These are phyloP conservation scores for Hylodesmum podocarpum DNA, from an alignment of 306 rosid species.

Conservation along the genomic window DNA sequence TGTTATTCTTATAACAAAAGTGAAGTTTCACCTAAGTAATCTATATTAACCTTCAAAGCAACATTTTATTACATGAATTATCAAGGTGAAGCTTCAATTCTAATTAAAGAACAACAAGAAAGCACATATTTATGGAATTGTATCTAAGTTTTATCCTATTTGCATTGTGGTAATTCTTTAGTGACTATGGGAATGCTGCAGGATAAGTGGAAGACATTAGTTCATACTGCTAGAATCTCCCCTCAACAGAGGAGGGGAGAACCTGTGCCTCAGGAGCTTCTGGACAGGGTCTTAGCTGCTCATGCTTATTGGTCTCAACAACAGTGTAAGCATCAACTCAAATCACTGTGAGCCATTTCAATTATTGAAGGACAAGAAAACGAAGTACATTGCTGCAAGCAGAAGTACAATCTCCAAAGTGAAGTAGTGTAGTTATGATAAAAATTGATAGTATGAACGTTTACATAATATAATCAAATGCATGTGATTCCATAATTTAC, in stretches of 20 bases:
- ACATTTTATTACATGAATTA: no score
- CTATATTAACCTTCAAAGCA: no score
- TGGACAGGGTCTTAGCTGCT: conserved; percentile 71
- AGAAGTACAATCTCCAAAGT: not conserved
- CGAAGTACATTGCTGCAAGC: conserved; percentile 14
- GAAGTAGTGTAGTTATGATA: conserved; percentile 26
- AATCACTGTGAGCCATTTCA: conserved; percentile 36
- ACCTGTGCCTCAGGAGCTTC: conserved; percentile 81
- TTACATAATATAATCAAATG: conserved; percentile 18
- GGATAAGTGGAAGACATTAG: conserved; percentile 90
- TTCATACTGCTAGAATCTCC: conserved; percentile 81
- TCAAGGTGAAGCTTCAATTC: no score
- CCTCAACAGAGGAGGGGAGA: conserved; percentile 81
- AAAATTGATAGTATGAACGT: conserved; percentile 33
- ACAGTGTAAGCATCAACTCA: conserved; percentile 50
- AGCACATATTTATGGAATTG: no score
- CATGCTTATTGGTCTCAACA: conserved; percentile 80
- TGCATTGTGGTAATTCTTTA: not conserved
- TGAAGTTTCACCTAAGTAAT: no score
- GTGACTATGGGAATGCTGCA: conserved; percentile 28
- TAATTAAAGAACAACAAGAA: no score
- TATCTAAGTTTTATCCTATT: no score
- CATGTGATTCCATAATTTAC: conserved; percentile 30
- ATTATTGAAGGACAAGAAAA: conserved; percentile 24
- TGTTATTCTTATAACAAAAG: no score